phyloP scores from a whole-genome alignment of 2,329 filamentous ascomycete species.

The Colletotrichum spaethianum region DNA sequence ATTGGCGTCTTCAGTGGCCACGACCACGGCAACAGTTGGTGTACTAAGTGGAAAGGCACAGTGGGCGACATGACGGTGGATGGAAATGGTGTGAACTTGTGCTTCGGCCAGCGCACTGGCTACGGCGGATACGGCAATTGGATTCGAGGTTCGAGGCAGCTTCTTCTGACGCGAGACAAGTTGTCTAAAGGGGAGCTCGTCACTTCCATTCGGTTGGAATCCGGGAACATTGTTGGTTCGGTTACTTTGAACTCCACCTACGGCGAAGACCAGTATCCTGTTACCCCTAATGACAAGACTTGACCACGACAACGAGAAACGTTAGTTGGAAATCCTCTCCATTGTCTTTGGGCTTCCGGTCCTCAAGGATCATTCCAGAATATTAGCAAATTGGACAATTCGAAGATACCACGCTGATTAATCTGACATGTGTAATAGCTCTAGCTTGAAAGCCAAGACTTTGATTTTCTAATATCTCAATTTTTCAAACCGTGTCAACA shows the following conservation, averaged over 20 bases:
- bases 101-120: constrained; percentile 76
- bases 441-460: too few species aligned
- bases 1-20: constrained; percentile 75
- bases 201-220: constrained; percentile 75
- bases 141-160: constrained; percentile 72
- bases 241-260: constrained; percentile 73
- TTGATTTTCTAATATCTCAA: too few species aligned
- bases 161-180: constrained; percentile 61
- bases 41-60: constrained; percentile 62
- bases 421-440: not conserved
- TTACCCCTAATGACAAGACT: constrained; percentile 55
- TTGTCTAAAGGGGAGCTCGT: constrained; percentile 60
- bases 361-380: not conserved
- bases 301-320: not conserved
- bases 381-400: not conserved
- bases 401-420: not conserved
- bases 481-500: too few species aligned
- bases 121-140: constrained; percentile 79
- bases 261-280: constrained; percentile 67
- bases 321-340: not conserved
- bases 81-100: constrained; percentile 63
- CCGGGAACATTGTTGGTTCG: constrained; percentile 63
- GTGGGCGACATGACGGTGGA: constrained; percentile 52
- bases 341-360: not conserved
- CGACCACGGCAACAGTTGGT: constrained; percentile 76